Evolutionary conservation across 2,329 filamentous ascomycete genomes (phyloP), one percentile per base, ranked within the genome.

Genomic region (Exophiala calicioides): DNA sequence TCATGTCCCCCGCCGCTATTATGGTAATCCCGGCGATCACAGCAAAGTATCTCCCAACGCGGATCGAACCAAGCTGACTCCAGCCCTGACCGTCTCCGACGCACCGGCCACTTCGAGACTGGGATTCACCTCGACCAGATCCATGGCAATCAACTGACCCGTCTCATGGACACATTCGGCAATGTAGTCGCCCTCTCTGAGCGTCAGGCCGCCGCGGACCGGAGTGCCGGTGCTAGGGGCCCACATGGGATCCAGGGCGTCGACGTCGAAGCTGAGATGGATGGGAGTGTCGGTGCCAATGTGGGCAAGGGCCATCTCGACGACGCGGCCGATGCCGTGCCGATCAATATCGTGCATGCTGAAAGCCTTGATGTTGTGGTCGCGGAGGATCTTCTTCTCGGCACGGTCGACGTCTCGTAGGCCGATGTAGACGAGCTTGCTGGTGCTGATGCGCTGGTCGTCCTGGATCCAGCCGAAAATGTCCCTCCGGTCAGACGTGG

Each of bases 271-370:
- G 27, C 89, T 95, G 50, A 98, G 80, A 69, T 98, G 93, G 64
- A 98, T 96, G 31, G 93, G 93, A 0, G 90, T 96, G 66, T 97
- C 93, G 62, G 76, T 81, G 59, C 93, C 93, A 58, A 97, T 95
- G 74, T 96, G 90, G 23, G 85, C 91, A 42, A 98, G 78, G n/a
- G 91, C 91, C 91, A 96, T 95, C 63, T 97, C 93, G 73, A 98
- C 90, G 56, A 98, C 89, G 57, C 85, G 86, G 44, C 93, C 93
- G 62, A 98, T 98, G 35, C 93, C 93, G 65, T 97, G 79, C 43
- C 88, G 90, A 55, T 98, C 93, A 68, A 98, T 86, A 65, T 98
- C 93, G 66, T 95, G 93, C 93, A 98, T 98, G 72, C 86, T 91
- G 64, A 97, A 98, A 3, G 91, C 91, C 76, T 88, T 91, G 75